phyloP scores from a whole-genome alignment of 1,139 yeast genomes.

The Blastobotrys indianensis region DNA sequence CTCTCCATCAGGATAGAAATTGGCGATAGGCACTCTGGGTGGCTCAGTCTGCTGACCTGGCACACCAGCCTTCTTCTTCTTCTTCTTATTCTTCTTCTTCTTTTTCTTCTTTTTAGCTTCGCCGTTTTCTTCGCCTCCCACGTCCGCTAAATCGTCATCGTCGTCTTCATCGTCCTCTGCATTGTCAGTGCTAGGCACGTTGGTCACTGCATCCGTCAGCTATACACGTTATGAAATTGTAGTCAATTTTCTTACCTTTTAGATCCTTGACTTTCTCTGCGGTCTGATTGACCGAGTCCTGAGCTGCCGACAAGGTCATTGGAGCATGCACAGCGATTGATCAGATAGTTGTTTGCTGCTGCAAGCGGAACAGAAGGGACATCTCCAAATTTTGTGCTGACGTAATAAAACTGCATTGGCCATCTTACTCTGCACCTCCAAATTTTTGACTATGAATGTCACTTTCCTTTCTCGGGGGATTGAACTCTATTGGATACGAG shows the following conservation, averaged over 20 bases:
- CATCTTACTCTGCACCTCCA: no score
- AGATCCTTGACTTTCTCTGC: slow-evolving; percentile 14
- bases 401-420: no score
- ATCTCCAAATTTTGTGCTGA: no score
- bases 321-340: background rate
- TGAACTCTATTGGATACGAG: no score
- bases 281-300: slow-evolving; percentile 5
- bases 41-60: slow-evolving; percentile 38
- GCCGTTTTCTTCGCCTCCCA: slow-evolving; percentile 13
- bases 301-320: slow-evolving; percentile 7
- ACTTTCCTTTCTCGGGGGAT: no score
- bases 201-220: background rate
- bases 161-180: slow-evolving; percentile 20
- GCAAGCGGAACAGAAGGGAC: no score
- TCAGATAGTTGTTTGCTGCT: no score
- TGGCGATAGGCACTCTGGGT: slow-evolving; percentile 50
- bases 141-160: slow-evolving; percentile 18
- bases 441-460: no score
- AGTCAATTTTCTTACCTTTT: slow-evolving; percentile 1
- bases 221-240: background rate
- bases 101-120: slow-evolving; percentile 35
- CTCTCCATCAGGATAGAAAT: slow-evolving; percentile 61
- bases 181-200: background rate
- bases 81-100: slow-evolving; percentile 48
- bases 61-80: slow-evolving; percentile 32